Evolutionary conservation across 345 rosid species (phyloP), one percentile per base, ranked within the genome.

Genomic region (Microthlaspi erraticum): DNA sequence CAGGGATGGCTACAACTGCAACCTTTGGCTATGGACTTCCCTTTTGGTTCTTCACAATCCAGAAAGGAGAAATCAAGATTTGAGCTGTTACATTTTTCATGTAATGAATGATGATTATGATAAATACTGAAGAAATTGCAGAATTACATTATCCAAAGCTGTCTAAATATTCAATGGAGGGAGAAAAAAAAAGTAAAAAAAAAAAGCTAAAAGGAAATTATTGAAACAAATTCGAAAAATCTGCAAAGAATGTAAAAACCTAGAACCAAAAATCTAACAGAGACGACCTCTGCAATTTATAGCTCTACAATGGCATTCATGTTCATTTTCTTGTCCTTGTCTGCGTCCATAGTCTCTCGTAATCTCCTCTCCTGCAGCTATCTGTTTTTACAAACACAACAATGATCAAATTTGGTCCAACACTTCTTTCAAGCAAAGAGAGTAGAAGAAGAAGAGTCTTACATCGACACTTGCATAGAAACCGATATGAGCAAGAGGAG

Each of bases 291-390:
- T 78, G 74, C 98, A 92, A 34, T 79, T 80, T 44, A 75, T 70
- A 75, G 94, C 76, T 78, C 80, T 87, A 68, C 99, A 95, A 63
- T 78, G 84, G 83, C 97, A 90, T 49, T 81, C 74, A 79, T 61
- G 69, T 20, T 62, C 74, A n/a, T 16, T 68, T 43, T 88, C 94
- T 70, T 85, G 81, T 68, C 83, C 96, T 36, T 73, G 71, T 66
- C 85, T 74, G 13, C 77, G 81, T 41, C 73, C 85, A 73, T 83
- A 90, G 80, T 86, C 86, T 33, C 75, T 81, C 1, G 97, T 88
- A 75, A 92, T 77, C 75, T 95, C 99, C 78, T 95, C 97, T 41
- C 99, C 98, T n/a, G 66, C 74, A 57, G 92, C 81, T 77, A 95
- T 92, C 99, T 95, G 99, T 80, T 74, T 74, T 79, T 67, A 20